A percentile compares a stretch with the other conserved stretches of the same genome.
Conservation (phyloP, 2,329 filamentous ascomycete genomes). For the Chalaropsis ovoidea region DNA sequence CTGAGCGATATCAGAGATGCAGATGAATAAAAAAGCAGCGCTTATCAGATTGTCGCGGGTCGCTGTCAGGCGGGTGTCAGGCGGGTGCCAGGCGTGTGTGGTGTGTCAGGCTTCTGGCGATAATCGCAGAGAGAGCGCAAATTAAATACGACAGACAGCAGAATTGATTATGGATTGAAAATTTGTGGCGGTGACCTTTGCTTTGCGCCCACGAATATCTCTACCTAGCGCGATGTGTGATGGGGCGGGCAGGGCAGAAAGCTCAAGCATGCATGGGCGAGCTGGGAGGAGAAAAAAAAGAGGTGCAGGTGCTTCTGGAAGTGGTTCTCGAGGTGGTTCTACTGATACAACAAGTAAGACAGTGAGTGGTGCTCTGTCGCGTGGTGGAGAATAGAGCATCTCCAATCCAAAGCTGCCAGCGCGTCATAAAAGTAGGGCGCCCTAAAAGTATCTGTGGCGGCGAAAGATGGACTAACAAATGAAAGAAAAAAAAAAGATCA, state of each 20-base stretch:
- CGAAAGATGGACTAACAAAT: not conserved
- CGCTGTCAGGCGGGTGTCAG: too few relatives aligned
- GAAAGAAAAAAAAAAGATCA: not conserved
- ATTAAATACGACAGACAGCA: conserved; percentile 1
- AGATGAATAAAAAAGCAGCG: not conserved
- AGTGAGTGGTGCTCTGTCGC: conserved; percentile 3
- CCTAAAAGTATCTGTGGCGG: not conserved
- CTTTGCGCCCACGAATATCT: not conserved
- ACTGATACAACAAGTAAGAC: conserved; percentile 12
- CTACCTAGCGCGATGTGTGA: conserved; percentile 9
- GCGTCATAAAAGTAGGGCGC: not conserved
- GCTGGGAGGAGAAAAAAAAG: not conserved
- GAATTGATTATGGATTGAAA: not conserved
- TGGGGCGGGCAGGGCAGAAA: not conserved
- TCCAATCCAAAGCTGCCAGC: conserved; percentile 3
- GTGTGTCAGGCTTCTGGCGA: not conserved
- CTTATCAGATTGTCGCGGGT: not conserved
- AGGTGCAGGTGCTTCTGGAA: not conserved
- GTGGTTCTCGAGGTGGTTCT: not conserved
- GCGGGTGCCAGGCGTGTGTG: not conserved
- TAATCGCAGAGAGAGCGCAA: not conserved
- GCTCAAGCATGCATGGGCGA: not conserved
- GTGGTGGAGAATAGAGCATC: conserved; percentile 11
- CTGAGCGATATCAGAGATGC: too few relatives aligned
- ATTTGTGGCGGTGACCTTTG: conserved; percentile 7